Evolutionary conservation across 2,329 filamentous ascomycete genomes (phyloP).

Genomic region (Beauveria medogensis): DNA sequence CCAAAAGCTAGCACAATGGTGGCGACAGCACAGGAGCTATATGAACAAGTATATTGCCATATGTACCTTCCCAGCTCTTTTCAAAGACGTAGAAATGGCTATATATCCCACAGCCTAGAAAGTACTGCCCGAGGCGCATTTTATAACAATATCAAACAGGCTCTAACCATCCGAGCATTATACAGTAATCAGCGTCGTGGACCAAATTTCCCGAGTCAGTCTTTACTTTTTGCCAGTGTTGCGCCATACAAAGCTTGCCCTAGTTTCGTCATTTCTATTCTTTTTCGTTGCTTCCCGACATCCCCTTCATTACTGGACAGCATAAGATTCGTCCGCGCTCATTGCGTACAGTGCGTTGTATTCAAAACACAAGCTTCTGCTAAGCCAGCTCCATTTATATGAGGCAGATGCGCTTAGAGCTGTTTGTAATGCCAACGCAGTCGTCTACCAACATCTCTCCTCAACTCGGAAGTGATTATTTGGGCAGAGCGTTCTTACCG

Average conservation of each 20-base stretch:
- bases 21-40: not conserved
- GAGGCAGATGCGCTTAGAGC: not conserved
- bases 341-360: slow-evolving; percentile 4
- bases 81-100: not conserved
- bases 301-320: not conserved
- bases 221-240: slow-evolving; percentile 6
- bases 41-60: slow-evolving; percentile 2
- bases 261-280: not conserved
- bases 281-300: not conserved
- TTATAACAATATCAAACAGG: slow-evolving; percentile 5
- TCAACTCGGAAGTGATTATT: not conserved
- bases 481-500: slow-evolving; percentile 20
- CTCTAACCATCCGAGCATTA: not conserved
- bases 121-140: not conserved
- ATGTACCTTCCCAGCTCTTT: not conserved
- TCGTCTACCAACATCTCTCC: not conserved
- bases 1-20: not conserved
- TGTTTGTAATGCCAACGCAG: not conserved
- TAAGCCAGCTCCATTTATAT: not conserved
- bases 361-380: slow-evolving; percentile 7
- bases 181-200: not conserved
- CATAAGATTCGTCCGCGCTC: not conserved
- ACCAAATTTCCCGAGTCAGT: not conserved
- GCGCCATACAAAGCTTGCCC: not conserved
- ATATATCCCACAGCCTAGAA: not conserved